Conservation (phyloP, 371 early-diverging fungal species). For the Neoconidiobolus thromboides region DNA sequence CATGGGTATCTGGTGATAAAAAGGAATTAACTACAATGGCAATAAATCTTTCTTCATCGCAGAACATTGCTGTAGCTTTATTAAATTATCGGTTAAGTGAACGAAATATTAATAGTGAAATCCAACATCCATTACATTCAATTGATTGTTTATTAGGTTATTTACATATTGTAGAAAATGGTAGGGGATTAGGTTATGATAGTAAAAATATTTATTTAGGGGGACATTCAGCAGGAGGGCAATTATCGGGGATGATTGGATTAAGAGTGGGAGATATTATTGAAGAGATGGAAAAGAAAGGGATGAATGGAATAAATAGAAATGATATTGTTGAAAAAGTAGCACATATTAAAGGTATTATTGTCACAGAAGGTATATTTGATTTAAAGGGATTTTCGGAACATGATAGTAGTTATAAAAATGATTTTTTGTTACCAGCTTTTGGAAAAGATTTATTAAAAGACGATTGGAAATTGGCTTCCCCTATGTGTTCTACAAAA, state of each 20-base stretch:
- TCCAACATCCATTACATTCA: conserved; percentile 1
- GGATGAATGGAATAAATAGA: too few species aligned
- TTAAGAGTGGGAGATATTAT: not conserved
- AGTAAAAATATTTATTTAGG: not conserved
- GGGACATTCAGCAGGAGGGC: conserved; percentile 4
- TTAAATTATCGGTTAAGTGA: not conserved
- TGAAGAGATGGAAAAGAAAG: too few species aligned
- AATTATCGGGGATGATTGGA: not conserved
- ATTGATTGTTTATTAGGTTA: not conserved
- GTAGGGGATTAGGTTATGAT: not conserved
- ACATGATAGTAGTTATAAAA: not conserved
- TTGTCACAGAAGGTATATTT: conserved; percentile 2
- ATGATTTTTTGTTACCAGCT: not conserved
- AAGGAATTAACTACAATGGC: not conserved
- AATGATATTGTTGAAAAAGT: too few species aligned
- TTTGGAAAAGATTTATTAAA: not conserved
- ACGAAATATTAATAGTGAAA: not conserved
- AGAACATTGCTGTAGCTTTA: not conserved
- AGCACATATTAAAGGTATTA: not conserved
- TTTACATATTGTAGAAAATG: not conserved
- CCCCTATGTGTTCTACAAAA: too few species aligned
- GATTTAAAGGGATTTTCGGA: not conserved
- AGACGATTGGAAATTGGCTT: too few species aligned
- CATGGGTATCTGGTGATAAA: conserved; percentile 2
- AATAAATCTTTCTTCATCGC: not conserved